These are phyloP conservation scores for Hypomontagnella submonticulosa DNA, from an alignment of 495 filamentous ascomycete species.

Conservation along the genomic window DNA sequence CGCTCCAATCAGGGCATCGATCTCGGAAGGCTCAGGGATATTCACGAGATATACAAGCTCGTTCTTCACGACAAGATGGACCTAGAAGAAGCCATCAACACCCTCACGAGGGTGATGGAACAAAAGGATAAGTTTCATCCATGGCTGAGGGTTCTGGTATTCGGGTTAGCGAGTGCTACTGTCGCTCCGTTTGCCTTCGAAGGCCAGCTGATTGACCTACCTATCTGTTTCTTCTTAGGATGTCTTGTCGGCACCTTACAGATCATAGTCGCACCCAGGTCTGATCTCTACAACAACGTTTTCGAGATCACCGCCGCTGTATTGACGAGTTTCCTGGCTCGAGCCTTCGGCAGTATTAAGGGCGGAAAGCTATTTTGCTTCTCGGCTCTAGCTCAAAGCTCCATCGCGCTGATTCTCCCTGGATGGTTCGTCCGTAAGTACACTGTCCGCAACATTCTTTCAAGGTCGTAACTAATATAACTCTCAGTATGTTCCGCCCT, in stretches of 20 bases:
- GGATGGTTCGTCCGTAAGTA: constrained; percentile 77
- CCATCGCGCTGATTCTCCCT: constrained; percentile 91
- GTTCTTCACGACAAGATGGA: constrained; percentile 89
- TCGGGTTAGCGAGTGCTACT: constrained; percentile 81
- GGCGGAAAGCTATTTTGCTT: constrained; percentile 85
- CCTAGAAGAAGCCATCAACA: constrained; percentile 81
- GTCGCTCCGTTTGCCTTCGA: constrained; percentile 93
- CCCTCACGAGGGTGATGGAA: constrained; percentile 73
- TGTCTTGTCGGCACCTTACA: constrained; percentile 84
- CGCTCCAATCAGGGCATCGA: constrained; percentile 80
- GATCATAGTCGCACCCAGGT: constrained; percentile 80
- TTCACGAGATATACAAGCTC: constrained; percentile 91
- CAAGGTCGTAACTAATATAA: constrained; percentile 21
- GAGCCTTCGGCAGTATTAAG: constrained; percentile 85
- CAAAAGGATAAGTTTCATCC: constrained; percentile 70
- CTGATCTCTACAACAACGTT: constrained; percentile 85
- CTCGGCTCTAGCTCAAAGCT: constrained; percentile 87
- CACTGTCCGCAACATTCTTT: background rate
- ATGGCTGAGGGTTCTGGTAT: constrained; percentile 82
- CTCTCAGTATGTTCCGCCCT: constrained; percentile 71
- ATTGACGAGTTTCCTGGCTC: constrained; percentile 87
- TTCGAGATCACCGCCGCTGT: constrained; percentile 92
- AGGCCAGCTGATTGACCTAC: constrained; percentile 87
- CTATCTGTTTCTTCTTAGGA: constrained; percentile 86
- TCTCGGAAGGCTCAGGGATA: constrained; percentile 83